Evolutionary conservation across 345 rosid genomes (phyloP), one percentile per base, ranked within the genome.

Genomic region (Draba incana): DNA sequence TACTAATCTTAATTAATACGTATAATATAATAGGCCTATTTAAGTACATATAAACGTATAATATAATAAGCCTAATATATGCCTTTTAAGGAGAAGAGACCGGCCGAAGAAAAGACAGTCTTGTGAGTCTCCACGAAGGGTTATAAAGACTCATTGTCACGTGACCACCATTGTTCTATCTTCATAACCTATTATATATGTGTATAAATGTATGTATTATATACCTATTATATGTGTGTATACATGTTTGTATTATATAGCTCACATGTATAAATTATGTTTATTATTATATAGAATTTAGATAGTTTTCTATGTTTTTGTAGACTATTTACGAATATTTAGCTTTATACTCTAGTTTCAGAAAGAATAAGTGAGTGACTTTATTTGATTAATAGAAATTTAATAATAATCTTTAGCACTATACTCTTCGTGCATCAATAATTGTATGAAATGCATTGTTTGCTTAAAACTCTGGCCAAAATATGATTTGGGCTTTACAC

Each of bases 71-170:
- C 38, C 76, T 72, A 64, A 64, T 57, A 66, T 45, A 60, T 67
- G 63, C 57, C 68, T 67, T 67, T 60, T 25, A 74, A 59, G 58
- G 27, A 66, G 63, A 59, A 45, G 54, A 67, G 57, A 60, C 68
- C 68, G 44, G 64, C 78, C 57, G 73, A 67, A 61, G 68, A 74
- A 67, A 74, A 74, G 64, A 53, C 63, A 60, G 20, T 48, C 66
- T 51, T 59, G 67, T 66, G 67, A 72, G 20, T 74, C 77, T 74
- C 77, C 72, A 75, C 78, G 49, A 68, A 67, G 73, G 73, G 69
- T 60, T 53, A 53, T 68, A 61, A 61, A 38, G 52, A 27, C 58
- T 52, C 51, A 37, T 39, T 28, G 64, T 54, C 78, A 75, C 74
- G 78, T 68, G 74, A 68, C 53, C 64, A 68, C 58, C 74, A 75